These are phyloP conservation scores for Epichloe hybrida DNA, from an alignment of 2,329 filamentous ascomycete species.

Conservation along the genomic window DNA sequence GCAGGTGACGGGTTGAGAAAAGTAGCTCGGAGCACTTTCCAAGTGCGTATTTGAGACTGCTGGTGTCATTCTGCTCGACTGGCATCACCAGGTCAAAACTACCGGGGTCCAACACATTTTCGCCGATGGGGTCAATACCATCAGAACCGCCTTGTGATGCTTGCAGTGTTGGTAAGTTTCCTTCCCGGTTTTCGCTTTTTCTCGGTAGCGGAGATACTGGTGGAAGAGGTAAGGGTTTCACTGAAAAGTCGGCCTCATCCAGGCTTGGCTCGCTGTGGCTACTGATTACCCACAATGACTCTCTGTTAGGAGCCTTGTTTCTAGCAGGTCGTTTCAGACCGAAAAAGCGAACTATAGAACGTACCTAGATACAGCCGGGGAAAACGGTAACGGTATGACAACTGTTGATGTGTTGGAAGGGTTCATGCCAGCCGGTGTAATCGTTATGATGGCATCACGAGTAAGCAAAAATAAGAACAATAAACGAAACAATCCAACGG, in stretches of 20 bases:
- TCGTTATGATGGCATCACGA: not conserved
- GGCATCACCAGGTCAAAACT: conserved; percentile 23
- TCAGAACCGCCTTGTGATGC: conserved; percentile 10
- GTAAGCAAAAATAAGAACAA: not conserved
- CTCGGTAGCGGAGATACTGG: not conserved
- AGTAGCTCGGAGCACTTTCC: conserved; percentile 51
- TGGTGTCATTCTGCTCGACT: conserved; percentile 3
- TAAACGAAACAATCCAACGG: not conserved
- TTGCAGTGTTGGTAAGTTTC: conserved; percentile 6
- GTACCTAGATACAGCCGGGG: not conserved
- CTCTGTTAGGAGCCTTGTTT: too few species aligned
- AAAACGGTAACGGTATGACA: not conserved
- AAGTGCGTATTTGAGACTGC: conserved; percentile 30
- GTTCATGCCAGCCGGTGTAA: not conserved
- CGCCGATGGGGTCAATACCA: conserved; percentile 21
- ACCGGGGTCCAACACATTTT: conserved; percentile 23
- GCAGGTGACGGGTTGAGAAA: conserved; percentile 52
- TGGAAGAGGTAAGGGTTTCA: conserved; percentile 5
- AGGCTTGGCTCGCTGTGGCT: conserved; percentile 7
- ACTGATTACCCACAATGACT: not conserved
- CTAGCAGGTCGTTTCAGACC: not conserved
- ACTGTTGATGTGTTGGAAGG: not conserved
- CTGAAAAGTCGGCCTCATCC: conserved; percentile 5
- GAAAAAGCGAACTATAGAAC: not conserved
- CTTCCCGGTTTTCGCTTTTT: not conserved